Conservation (phyloP, 2,329 filamentous ascomycete species). For the Hypomyces rosellus region DNA sequence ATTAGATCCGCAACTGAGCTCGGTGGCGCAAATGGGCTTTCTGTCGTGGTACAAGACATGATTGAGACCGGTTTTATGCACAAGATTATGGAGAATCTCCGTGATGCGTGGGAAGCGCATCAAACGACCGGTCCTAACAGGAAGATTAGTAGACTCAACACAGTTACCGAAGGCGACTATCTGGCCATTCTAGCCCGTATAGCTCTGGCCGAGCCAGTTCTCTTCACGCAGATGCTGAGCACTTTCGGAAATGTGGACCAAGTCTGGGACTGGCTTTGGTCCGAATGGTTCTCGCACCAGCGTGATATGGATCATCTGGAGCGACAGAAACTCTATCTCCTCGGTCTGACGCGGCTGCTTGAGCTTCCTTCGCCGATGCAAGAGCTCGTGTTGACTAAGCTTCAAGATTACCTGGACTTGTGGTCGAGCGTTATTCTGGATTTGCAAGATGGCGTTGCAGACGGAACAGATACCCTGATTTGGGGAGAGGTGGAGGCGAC, state of each 20-base stretch:
- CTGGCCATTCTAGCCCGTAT: slow-evolving; percentile 77
- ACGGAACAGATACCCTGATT: slow-evolving; percentile 47
- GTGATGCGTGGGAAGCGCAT: slow-evolving; percentile 64
- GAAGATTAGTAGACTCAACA: slow-evolving; percentile 61
- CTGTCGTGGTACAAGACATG: slow-evolving; percentile 59
- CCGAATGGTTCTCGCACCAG: slow-evolving; percentile 63
- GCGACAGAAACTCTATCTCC: slow-evolving; percentile 63
- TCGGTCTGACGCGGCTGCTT: slow-evolving; percentile 66
- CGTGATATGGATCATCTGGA: slow-evolving; percentile 60
- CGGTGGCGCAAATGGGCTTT: slow-evolving; percentile 55
- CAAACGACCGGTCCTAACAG: slow-evolving; percentile 77
- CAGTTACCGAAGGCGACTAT: slow-evolving; percentile 77
- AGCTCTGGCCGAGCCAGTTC: slow-evolving; percentile 61
- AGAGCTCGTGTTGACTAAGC: slow-evolving; percentile 49
- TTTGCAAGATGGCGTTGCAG: slow-evolving; percentile 53
- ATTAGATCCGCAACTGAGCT: slow-evolving; percentile 57
- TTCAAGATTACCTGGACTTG: slow-evolving; percentile 69
- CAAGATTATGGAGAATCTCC: slow-evolving; percentile 59
- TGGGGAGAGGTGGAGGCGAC: slow-evolving; percentile 35
- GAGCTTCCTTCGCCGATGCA: slow-evolving; percentile 55
- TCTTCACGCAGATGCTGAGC: slow-evolving; percentile 56
- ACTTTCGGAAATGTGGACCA: slow-evolving; percentile 41
- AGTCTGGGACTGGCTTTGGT: slow-evolving; percentile 54
- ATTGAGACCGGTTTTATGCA: slow-evolving; percentile 56
- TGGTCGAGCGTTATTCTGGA: slow-evolving; percentile 68